These are phyloP conservation scores for Cercis canadensis DNA, from an alignment of 306 rosid genomes.

Conservation along the genomic window DNA sequence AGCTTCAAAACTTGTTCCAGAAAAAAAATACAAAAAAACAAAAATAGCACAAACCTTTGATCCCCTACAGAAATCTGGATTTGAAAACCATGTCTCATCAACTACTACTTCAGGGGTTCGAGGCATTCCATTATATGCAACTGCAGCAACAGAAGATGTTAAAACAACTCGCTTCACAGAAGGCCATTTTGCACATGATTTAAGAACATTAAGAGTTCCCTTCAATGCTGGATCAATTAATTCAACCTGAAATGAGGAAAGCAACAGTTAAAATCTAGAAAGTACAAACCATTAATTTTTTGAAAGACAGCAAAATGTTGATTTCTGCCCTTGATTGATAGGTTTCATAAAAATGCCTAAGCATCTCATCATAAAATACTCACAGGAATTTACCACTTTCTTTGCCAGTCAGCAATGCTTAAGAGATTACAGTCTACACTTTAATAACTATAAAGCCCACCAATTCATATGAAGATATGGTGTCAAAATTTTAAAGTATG, in stretches of 20 bases:
- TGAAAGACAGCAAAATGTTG: not conserved
- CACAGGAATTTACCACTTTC: too few species aligned
- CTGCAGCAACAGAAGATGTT: conserved; percentile 17
- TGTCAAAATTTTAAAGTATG: too few species aligned
- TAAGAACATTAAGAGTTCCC: conserved; percentile 24
- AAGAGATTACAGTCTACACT: too few species aligned
- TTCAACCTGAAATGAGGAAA: conserved; percentile 20
- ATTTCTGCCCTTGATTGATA: too few species aligned
- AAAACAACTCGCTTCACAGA: conserved; percentile 14
- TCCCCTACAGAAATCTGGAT: not conserved
- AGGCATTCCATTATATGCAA: not conserved
- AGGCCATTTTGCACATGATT: conserved; percentile 18
- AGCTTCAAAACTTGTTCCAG: not conserved
- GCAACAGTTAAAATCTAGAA: not conserved
- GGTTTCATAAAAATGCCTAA: too few species aligned
- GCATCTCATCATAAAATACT: too few species aligned
- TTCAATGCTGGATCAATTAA: conserved; percentile 16
- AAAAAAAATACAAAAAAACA: too few species aligned
- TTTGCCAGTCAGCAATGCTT: too few species aligned
- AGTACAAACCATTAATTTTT: not conserved
- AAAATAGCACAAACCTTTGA: not conserved
- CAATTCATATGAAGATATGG: too few species aligned
- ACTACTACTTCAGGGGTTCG: conserved; percentile 3
- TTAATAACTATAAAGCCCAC: too few species aligned
- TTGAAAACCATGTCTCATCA: conserved; percentile 23